Evolutionary conservation across 495 filamentous ascomycete species (phyloP).

Genomic region (Aspergillus bridgeri): DNA sequence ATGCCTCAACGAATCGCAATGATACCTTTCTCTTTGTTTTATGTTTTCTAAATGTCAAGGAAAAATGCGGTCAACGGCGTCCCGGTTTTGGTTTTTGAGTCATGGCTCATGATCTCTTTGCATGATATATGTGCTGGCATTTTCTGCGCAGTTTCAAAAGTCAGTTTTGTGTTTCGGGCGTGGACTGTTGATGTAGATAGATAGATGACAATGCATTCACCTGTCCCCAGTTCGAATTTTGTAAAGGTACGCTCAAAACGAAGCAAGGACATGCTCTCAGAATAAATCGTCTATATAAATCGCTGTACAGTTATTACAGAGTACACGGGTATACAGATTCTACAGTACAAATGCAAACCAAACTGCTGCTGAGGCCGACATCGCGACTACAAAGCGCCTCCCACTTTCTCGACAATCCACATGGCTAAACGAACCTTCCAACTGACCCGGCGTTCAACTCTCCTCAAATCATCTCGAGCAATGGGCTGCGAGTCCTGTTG

Average conservation of each 20-base stretch:
- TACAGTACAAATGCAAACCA: not conserved
- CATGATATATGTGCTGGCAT: not conserved
- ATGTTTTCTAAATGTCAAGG: not conserved
- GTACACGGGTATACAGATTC: slow-evolving; percentile 8
- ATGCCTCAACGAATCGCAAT: slow-evolving; percentile 14
- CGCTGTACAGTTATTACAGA: not conserved
- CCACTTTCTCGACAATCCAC: slow-evolving; percentile 77
- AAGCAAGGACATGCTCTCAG: not conserved
- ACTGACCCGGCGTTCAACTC: slow-evolving; percentile 75
- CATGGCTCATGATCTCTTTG: not conserved
- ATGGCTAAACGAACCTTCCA: slow-evolving; percentile 84
- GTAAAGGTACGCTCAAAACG: not conserved
- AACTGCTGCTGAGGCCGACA: slow-evolving; percentile 8
- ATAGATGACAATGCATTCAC: not conserved
- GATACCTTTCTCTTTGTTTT: slow-evolving; percentile 18
- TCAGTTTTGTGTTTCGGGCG: not conserved
- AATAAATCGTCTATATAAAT: not conserved
- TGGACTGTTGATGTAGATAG: not conserved
- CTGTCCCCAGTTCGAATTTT: not conserved
- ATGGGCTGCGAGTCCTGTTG: slow-evolving; percentile 65
- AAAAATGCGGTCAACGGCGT: not conserved
- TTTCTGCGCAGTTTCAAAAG: not conserved
- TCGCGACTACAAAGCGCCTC: slow-evolving; percentile 57
- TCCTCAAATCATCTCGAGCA: slow-evolving; percentile 70
- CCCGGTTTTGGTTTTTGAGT: not conserved